Evolutionary conservation across 163 green algal species (phyloP).

Genomic region (Trebouxia gelatinosa): DNA sequence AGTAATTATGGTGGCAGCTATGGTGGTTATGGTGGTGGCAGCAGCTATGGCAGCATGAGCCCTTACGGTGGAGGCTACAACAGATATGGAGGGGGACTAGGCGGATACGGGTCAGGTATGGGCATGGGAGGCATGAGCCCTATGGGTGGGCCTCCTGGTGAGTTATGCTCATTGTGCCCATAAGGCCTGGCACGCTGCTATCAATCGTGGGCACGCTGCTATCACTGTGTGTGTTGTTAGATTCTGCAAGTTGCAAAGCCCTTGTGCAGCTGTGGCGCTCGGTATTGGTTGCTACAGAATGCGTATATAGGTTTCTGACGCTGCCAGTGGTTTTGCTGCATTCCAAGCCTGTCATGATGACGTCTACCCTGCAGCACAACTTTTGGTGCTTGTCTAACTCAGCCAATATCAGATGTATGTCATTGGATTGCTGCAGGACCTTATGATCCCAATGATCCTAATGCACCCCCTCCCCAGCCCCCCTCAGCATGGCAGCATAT

Average conservation of each 20-base stretch:
- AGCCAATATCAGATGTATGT: too few species aligned
- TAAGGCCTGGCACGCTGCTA: too few species aligned
- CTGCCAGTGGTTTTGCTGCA: too few species aligned
- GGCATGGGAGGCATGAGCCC: neutral
- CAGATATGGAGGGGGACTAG: constrained; percentile 14
- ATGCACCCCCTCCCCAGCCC: constrained; percentile 36
- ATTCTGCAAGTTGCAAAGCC: too few species aligned
- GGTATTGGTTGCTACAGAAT: neutral
- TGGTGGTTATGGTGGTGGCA: constrained; percentile 33
- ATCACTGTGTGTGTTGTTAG: too few species aligned
- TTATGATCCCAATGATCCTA: constrained; percentile 45
- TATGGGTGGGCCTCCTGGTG: neutral
- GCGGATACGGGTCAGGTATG: constrained; percentile 5
- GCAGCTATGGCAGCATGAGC: constrained; percentile 32
- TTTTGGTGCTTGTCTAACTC: too few species aligned
- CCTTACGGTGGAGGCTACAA: neutral
- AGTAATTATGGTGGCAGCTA: constrained; percentile 26
- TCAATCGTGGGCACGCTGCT: too few species aligned
- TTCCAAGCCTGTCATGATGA: too few species aligned
- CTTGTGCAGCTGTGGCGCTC: neutral
- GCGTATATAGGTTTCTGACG: too few species aligned
- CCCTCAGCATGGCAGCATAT: constrained; percentile 79
- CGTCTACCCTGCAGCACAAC: too few species aligned
- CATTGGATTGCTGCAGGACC: constrained; percentile 41
- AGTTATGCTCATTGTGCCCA: neutral